A percentile compares a stretch with the other conserved stretches of the same genome.
These are phyloP conservation scores for Calocybe gangraenosa DNA, from an alignment of 768 basidiomycete species.

Conservation along the genomic window DNA sequence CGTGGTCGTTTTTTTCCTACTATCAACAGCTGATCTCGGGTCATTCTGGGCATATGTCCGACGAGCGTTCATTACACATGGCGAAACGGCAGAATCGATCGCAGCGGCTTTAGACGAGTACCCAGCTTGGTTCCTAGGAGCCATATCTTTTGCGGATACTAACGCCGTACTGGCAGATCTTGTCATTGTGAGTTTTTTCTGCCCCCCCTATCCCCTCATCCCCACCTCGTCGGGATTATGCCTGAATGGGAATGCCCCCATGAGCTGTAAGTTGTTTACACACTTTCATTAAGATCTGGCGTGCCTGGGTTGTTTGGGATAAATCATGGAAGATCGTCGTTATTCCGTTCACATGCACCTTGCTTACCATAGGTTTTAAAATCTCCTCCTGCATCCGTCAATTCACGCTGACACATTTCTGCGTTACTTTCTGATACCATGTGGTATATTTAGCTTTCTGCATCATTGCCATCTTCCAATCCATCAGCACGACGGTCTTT, in stretches of 20 bases:
- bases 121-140: constrained; percentile 9
- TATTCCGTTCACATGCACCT: constrained; percentile 7
- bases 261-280: not conserved
- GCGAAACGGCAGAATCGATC: constrained; percentile 4
- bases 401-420: too few species aligned
- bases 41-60: constrained; percentile 13
- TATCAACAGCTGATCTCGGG: constrained; percentile 10
- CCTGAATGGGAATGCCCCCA: too few species aligned
- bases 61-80: constrained; percentile 10
- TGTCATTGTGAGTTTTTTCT: constrained; percentile 7
- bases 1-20: not conserved
- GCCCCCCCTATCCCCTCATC: not conserved
- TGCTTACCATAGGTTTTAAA: constrained; percentile 9
- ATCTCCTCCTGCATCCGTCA: too few species aligned
- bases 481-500: constrained; percentile 8
- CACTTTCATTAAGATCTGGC: constrained; percentile 12
- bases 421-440: not conserved
- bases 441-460: constrained; percentile 5
- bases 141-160: constrained; percentile 4
- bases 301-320: constrained; percentile 13
- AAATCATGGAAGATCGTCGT: constrained; percentile 9
- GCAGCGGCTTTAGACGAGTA: constrained; percentile 10
- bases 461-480: constrained; percentile 8
- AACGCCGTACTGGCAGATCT: constrained; percentile 10
- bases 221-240: too few species aligned